Evolutionary conservation across 1,284 basidiomycete species (phyloP), one percentile per base, ranked within the genome.

Genomic region (Meripilus lineatus): DNA sequence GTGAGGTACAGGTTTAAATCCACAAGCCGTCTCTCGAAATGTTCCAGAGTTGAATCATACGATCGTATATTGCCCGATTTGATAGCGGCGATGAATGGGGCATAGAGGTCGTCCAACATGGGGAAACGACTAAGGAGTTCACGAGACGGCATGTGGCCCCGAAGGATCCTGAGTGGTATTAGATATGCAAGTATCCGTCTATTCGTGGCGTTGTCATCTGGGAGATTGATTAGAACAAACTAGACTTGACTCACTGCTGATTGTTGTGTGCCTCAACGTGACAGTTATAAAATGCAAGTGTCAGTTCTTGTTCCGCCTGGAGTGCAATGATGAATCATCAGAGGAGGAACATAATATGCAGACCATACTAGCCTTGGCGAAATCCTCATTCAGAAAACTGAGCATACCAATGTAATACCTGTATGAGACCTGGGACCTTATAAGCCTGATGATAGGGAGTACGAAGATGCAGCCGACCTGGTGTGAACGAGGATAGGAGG

Each of bases 381-480:
- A 95, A 42, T 95, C 89, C 61, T 97, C 95, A 54, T 89, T 91
- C 46, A 97, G 64, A 64, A 99, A 97, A 55, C 83, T 87, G 45
- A 98, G 74, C 77, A 97, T 90, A 46, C 95, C 95, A 38, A 94
- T 68, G 61, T 97, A 97, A 70, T 94, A 99, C 50, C 82, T 75
- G 67, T 88, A 94, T 15, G 92, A 93, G 34, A 94, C 89, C 83
- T 88, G 30, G n/a, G n/a, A 36, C 18, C 35, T 24, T 32, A 23
- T 30, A 11, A 14, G 5, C 21, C 6, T 18, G 32, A 13, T 30
- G n/a, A 40, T 23, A 4, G 34, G 18, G 18, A 36, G 15, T 41
- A 28, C 40, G 52, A 21, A 47, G 8, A 13, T 42, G 34, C 51
- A 52, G 46, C 75, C 56, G 58, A 93, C 92, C 68, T 93, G 90